phyloP scores from a whole-genome alignment of 164 flowering plant genomes.

The Stephania japonica region DNA sequence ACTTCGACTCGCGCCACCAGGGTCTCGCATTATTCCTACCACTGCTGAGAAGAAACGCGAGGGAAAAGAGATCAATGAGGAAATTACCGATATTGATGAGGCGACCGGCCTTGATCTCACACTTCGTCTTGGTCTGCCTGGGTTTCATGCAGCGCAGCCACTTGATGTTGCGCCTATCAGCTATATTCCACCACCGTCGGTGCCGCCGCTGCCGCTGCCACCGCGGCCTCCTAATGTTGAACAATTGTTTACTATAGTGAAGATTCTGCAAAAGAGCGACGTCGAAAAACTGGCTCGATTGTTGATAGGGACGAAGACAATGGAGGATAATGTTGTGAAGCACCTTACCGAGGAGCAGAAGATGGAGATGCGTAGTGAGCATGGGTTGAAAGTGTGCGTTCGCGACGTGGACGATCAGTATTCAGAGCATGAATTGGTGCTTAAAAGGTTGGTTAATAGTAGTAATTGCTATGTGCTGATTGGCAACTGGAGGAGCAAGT shows the following conservation, averaged over 20 bases:
- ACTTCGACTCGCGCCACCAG: no score
- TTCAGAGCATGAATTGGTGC: no score
- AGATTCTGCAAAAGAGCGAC: neutral
- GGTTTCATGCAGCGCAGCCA: no score
- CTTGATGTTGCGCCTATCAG: no score
- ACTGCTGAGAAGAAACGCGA: no score
- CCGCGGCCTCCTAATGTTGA: no score
- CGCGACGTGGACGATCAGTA: neutral
- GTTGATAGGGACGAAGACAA: neutral
- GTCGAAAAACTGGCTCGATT: no score
- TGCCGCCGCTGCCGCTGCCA: no score
- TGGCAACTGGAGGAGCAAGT: neutral
- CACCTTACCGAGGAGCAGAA: neutral
- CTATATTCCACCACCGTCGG: no score
- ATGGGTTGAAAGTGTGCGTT: neutral
- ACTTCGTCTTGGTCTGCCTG: neutral
- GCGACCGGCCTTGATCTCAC: neutral
- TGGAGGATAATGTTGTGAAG: neutral
- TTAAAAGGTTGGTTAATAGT: neutral
- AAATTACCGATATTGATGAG: neutral
- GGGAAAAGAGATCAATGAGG: no score
- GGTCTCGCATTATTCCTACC: no score
- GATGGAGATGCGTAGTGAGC: neutral
- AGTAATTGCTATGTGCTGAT: neutral
- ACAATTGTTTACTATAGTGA: neutral